These are phyloP conservation scores for Poa pratensis DNA, from an alignment of 176 grass and related monocot genomes.

Conservation along the genomic window DNA sequence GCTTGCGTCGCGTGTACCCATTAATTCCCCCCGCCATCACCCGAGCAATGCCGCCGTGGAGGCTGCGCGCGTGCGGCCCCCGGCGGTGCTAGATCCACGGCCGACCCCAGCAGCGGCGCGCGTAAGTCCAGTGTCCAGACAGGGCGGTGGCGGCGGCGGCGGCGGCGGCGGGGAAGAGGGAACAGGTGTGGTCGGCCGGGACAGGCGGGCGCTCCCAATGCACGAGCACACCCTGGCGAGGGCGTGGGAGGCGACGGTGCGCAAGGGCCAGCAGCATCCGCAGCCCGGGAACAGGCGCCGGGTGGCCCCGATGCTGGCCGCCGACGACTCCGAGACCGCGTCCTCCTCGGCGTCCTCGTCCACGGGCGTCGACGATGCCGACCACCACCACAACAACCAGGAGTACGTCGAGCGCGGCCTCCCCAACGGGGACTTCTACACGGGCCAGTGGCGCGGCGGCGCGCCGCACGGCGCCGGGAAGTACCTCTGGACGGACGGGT, in stretches of 20 bases:
- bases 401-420: constrained; percentile 69
- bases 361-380: constrained; percentile 31
- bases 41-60: constrained; percentile 52
- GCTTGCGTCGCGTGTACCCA: not conserved
- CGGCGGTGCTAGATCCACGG: constrained; percentile 47
- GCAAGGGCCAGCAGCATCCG: constrained; percentile 52
- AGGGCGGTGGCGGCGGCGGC: not conserved
- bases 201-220: constrained; percentile 49
- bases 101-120: not conserved
- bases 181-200: constrained; percentile 3
- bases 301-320: constrained; percentile 53
- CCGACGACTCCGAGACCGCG: constrained; percentile 52
- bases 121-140: not conserved
- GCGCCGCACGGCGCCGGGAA: constrained; percentile 77
- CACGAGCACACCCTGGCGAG: constrained; percentile 57
- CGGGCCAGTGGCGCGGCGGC: constrained; percentile 62
- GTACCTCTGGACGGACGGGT: constrained; percentile 97
- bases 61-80: constrained; percentile 21
- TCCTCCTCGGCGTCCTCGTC: constrained; percentile 42
- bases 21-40: constrained; percentile 27
- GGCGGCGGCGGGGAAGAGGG: not conserved
- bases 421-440: constrained; percentile 95
- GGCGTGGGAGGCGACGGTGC: constrained; percentile 69
- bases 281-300: constrained; percentile 52
- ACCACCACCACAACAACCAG: not conserved